Conservation (phyloP, 1,284 basidiomycete genomes). For the Marasmius fiardii region DNA sequence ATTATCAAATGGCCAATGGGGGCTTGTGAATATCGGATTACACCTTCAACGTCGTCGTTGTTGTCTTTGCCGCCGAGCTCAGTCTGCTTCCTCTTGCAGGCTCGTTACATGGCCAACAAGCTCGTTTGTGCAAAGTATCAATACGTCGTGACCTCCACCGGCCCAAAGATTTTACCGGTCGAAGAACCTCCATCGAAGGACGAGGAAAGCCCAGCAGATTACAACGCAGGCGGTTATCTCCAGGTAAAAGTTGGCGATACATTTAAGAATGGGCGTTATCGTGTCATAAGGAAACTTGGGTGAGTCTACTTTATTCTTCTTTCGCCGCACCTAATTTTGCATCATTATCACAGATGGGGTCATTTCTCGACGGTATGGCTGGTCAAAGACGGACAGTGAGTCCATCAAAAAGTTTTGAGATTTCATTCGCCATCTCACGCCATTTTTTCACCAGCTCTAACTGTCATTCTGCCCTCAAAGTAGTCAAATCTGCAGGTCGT, state of each 20-base stretch:
- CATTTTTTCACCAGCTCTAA: constrained; percentile 39
- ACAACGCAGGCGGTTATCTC: constrained; percentile 80
- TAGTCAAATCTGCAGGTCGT: constrained; percentile 85
- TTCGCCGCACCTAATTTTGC: constrained; percentile 24
- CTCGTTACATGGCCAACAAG: constrained; percentile 56
- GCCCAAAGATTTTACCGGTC: constrained; percentile 68
- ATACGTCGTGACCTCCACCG: constrained; percentile 64
- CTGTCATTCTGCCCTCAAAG: constrained; percentile 85
- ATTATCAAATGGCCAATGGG: not conserved
- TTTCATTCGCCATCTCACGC: constrained; percentile 14
- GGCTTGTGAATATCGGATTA: not conserved
- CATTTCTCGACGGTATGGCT: constrained; percentile 90
- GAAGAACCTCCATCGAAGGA: constrained; percentile 62
- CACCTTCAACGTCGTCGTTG: not conserved
- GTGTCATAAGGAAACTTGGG: constrained; percentile 82
- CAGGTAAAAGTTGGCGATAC: constrained; percentile 71
- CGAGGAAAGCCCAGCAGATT: constrained; percentile 77
- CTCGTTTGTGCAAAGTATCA: constrained; percentile 67
- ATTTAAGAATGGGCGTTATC: constrained; percentile 80
- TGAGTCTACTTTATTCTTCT: constrained; percentile 29
- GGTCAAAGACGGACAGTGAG: constrained; percentile 69
- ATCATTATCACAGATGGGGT: constrained; percentile 63
- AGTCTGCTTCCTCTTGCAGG: constrained; percentile 18
- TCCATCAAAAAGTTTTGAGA: constrained; percentile 19
- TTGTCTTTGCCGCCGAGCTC: constrained; percentile 1